phyloP scores from a whole-genome alignment of 2,329 filamentous ascomycete genomes.

The Fusarium odoratissimum region DNA sequence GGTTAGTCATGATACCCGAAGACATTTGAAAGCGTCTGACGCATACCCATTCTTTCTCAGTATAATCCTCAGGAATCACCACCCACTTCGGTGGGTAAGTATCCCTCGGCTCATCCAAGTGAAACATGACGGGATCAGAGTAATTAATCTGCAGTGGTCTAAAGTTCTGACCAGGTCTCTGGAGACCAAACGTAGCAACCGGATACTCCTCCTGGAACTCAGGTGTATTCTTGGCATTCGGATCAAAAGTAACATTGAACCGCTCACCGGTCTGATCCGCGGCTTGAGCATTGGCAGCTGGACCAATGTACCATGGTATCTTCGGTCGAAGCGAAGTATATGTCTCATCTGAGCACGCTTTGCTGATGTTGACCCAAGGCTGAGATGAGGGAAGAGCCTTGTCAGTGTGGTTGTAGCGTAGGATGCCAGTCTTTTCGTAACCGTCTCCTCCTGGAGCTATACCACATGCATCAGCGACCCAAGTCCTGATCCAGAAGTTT shows the following conservation, averaged over 20 bases:
- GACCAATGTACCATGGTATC: conserved; percentile 36
- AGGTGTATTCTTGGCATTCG: background rate
- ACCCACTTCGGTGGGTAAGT: conserved; percentile 27
- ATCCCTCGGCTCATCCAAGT: conserved; percentile 8
- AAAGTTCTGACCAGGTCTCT: conserved; percentile 15
- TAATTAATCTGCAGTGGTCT: conserved; percentile 34
- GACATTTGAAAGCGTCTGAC: accelerated
- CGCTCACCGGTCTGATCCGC: conserved; percentile 8
- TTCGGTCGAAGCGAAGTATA: conserved; percentile 32
- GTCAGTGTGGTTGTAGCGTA: conserved; percentile 26
- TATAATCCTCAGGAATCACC: conserved; percentile 36
- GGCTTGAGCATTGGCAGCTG: conserved; percentile 25
- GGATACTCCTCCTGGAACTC: conserved; percentile 19
- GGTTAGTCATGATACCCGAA: accelerated
- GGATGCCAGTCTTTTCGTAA: conserved; percentile 34
- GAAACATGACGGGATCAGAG: conserved; percentile 28
- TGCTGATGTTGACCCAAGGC: conserved; percentile 18
- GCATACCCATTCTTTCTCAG: conserved; percentile 33
- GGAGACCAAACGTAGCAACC: conserved; percentile 22
- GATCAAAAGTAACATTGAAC: conserved; percentile 32
- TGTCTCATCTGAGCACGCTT: conserved; percentile 29
- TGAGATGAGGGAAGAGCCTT: conserved; percentile 2
- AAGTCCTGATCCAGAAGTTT: conserved; percentile 42
- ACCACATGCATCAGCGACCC: conserved; percentile 3
- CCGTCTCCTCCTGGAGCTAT: background rate